Evolutionary conservation across 805 yeast genomes (phyloP), one percentile per base, ranked within the genome.

Genomic region (Geotrichum ghanense): DNA sequence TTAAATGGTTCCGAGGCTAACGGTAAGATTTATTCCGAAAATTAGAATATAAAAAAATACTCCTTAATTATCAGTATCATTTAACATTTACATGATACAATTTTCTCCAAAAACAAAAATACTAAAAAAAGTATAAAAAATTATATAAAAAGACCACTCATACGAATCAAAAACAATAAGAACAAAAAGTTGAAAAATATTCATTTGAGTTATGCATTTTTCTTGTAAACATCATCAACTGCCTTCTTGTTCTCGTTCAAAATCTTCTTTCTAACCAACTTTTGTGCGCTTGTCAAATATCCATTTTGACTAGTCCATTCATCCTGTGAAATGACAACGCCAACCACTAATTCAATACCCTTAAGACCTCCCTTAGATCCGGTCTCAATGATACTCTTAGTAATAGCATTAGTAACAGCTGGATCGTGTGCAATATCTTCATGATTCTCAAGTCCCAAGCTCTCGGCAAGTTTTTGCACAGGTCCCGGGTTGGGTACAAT

Each of bases 281-380:
- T 92, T 68, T 89, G 97, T 22, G 98, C 98, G 49, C 94, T 80
- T 12, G 97, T 88, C 48, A 90, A 94, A 54, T 70, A 86, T 0
- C 96, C 97, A 61, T 79, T 85, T 66, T 87, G 92, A 41, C 98
- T 97, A 35, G 97, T 92, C 97, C 98, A 92, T 70, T 92, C 98
- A 45, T 79, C 90, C 53, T 85, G 89, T 49, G 79, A 73, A 50
- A 92, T 64, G 12, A 83, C 87, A 51, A 83, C 73, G 55, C 89
- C 95, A 53, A 77, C 78, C 48, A 92, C 62, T 53, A 90, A 71
- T 67, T 92, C 97, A 55, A 87, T 89, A 50, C 95, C 95, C 43
- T 66, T 71, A 54, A 92, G 75, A 7, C 95, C 95, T 62, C 81
- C 89, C 16, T 75, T 56, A 65, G 76, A 80, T 56, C 88, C 98